Base-by-base conservation (phyloP, 257 asterid species). In the Coffea canephora region DNA sequence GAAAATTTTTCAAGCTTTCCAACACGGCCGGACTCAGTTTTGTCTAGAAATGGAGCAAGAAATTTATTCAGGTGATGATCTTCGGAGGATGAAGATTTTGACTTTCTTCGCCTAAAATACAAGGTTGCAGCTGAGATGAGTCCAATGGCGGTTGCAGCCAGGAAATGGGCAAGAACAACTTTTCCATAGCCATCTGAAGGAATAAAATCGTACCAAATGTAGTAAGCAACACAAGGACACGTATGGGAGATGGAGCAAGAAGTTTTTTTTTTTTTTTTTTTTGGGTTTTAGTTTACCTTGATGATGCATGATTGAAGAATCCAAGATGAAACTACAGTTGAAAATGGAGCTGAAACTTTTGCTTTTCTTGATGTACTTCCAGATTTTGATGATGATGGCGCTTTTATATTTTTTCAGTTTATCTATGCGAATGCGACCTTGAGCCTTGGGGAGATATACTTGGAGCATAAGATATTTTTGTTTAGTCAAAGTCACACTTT, bases 1-100 rank as follows among this genome's bases (percentile, higher is more conserved):
- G 96, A 91, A 67, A 95, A 95, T 25, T 80, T 87, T 69, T 95
- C 99, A 68, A 93, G 82, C 59, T 80, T 90, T 3, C 87, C 90
- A 25, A 49, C 70, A 36, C 92, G 91, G 25, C 92, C 88, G 75
- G 97, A 92, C 5, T 82, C 94, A 16, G 90, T 79, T 72, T 85
- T 83, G n/a, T 89, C 89, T 7, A 91, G 21, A 82, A 74, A 71
- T n/a, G 98, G 99, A 25, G 86, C 88, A 50, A 93, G 96, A 65
- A 48, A 36, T 64, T 75, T 73, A 0, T 49, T 61, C 80, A 36
- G 80, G 68, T 19, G n/a, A 34, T 54, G 81, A 69, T 34, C 76
- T 71, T 81, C 80, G 41, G 88, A 52, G 68, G 82, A 65, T 18
- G 15, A 25, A 76, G 79, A 77, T 23, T 81, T 85, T 72, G 85